Conservation (phyloP, 2,329 filamentous ascomycete species). For the Remersonia thermophila region DNA sequence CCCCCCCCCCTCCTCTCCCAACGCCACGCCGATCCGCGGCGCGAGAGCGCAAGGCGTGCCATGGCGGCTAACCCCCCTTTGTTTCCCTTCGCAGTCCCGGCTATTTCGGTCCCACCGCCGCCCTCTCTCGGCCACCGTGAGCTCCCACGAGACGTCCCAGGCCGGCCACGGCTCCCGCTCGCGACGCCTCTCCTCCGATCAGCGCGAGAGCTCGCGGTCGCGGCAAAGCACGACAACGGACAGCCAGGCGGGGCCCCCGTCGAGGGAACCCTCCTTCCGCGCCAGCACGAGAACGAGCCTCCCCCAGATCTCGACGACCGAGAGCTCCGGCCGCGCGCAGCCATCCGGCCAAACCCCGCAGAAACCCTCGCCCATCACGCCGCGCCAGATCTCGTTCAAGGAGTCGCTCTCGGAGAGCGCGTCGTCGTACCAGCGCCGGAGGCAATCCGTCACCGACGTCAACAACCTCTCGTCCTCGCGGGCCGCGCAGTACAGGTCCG, state of each 20-base stretch:
- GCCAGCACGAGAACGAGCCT: constrained; percentile 31
- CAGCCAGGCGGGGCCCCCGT: constrained; percentile 7
- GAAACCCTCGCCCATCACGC: constrained; percentile 34
- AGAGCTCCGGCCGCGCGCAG: constrained; percentile 25
- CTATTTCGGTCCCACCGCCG: constrained; percentile 36
- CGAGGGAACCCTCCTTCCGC: constrained; percentile 33
- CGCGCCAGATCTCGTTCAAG: constrained; percentile 35
- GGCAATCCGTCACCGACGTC: constrained; percentile 38
- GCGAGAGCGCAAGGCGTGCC: no score
- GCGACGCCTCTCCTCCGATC: constrained; percentile 46
- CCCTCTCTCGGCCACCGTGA: constrained; percentile 40
- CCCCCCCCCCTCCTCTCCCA: no score
- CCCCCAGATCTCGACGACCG: constrained; percentile 23
- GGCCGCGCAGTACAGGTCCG: constrained; percentile 31
- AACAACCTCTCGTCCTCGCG: constrained; percentile 29
- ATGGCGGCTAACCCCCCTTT: constrained; percentile 19
- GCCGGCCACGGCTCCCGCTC: constrained; percentile 32
- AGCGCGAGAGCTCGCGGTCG: constrained; percentile 35
- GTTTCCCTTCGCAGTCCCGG: constrained; percentile 38
- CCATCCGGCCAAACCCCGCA: constrained; percentile 19
- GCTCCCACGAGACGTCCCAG: constrained; percentile 26
- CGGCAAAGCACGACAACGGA: constrained; percentile 29
- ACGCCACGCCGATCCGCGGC: no score
- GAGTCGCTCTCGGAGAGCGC: constrained; percentile 25
- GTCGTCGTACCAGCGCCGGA: constrained; percentile 22